phyloP scores from a whole-genome alignment of 768 basidiomycete species.

The Leucogyrophana mollusca region DNA sequence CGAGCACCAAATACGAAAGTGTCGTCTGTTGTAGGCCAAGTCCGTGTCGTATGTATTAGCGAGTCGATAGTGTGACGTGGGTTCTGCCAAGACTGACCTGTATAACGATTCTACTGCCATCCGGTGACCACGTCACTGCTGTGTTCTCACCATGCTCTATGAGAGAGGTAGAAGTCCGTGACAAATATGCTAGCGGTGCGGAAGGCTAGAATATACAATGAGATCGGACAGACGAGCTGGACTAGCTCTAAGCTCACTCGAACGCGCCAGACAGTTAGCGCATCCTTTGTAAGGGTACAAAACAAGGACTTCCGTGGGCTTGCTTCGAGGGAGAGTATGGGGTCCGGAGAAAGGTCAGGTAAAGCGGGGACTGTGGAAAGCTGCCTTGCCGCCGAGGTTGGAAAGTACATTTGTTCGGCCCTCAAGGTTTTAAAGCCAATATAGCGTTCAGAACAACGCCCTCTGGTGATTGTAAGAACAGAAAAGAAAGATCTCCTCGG shows the following conservation, averaged over 20 bases:
- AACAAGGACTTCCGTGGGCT: constrained; percentile 80
- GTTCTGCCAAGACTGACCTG: constrained; percentile 52
- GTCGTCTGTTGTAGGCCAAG: constrained; percentile 63
- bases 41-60: no score
- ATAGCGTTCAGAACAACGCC: no score
- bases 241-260: constrained; percentile 47
- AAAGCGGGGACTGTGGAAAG: constrained; percentile 70
- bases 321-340: constrained; percentile 54
- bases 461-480: constrained; percentile 2
- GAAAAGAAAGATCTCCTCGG: not conserved
- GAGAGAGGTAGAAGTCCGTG: constrained; percentile 75
- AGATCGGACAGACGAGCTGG: not conserved
- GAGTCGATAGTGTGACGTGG: not conserved
- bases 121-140: constrained; percentile 78
- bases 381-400: constrained; percentile 74
- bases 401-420: constrained; percentile 69
- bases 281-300: constrained; percentile 67
- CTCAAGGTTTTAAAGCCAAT: not conserved
- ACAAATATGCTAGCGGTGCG: constrained; percentile 67
- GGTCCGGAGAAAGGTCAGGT: constrained; percentile 58
- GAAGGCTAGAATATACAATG: constrained; percentile 51
- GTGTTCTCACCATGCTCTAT: constrained; percentile 82
- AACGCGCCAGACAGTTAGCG: constrained; percentile 80
- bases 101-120: constrained; percentile 76
- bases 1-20: constrained; percentile 74